Conservation (phyloP, 208 protist species). For the Herpetomonas samuelpessoai region DNA sequence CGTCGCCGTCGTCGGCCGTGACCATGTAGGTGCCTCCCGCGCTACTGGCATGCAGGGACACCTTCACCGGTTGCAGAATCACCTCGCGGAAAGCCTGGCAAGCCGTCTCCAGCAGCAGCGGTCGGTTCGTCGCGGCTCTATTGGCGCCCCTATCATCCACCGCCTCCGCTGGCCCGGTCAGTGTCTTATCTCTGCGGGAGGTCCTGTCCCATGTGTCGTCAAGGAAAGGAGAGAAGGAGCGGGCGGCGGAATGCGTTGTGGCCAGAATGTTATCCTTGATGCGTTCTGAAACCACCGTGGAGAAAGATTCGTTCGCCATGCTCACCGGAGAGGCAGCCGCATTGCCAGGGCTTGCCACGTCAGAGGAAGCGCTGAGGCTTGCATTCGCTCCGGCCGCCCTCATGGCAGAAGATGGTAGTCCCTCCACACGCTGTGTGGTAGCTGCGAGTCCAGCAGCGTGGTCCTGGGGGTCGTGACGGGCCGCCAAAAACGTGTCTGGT, state of each 20-base stretch:
- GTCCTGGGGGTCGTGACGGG: too few species aligned
- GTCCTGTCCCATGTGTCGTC: too few species aligned
- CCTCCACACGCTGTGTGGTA: too few species aligned
- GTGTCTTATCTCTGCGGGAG: too few species aligned
- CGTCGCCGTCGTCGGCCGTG: slow-evolving; percentile 3
- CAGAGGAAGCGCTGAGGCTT: too few species aligned
- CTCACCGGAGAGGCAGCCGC: background rate
- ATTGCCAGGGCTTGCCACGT: background rate
- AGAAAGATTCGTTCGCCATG: background rate
- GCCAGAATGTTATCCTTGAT: background rate
- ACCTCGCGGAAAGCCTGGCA: slow-evolving; percentile 12
- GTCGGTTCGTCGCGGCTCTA: too few species aligned
- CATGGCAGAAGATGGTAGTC: too few species aligned
- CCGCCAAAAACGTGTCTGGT: background rate
- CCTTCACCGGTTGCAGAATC: slow-evolving; percentile 18
- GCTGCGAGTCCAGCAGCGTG: too few species aligned
- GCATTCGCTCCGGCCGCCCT: too few species aligned
- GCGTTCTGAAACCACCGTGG: background rate
- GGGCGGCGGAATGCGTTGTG: background rate
- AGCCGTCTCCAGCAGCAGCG: background rate
- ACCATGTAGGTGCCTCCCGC: slow-evolving; percentile 79
- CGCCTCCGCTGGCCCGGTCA: too few species aligned
- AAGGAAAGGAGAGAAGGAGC: too few species aligned
- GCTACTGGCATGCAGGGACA: slow-evolving; percentile 46
- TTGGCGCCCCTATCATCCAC: too few species aligned